A percentile compares a stretch with the other conserved stretches of the same genome.
phyloP scores from a whole-genome alignment of 2,329 filamentous ascomycete species.

The Aspergillus sojae region DNA sequence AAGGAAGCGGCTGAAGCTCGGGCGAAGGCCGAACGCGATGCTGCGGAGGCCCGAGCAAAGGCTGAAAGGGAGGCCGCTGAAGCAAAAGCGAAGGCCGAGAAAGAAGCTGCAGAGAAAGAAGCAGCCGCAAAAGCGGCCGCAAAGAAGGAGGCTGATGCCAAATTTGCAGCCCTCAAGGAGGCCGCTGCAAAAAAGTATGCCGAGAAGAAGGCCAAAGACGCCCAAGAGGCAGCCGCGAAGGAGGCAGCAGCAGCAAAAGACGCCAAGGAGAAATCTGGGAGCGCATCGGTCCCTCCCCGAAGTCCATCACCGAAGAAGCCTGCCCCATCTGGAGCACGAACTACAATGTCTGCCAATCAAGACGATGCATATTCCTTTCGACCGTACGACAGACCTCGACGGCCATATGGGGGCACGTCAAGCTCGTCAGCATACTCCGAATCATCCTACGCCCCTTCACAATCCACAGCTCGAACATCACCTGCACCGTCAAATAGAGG shows the following conservation, averaged over 20 bases:
- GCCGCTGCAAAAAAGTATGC: conserved; percentile 42
- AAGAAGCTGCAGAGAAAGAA: conserved; percentile 69
- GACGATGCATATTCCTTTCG: conserved; percentile 73
- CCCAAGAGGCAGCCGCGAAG: conserved; percentile 31
- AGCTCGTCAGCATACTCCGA: conserved; percentile 76
- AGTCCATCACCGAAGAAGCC: conserved; percentile 46
- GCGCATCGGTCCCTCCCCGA: conserved; percentile 31
- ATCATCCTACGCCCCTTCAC: conserved; percentile 81
- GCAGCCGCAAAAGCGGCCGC: conserved; percentile 40
- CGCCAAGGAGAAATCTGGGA: conserved; percentile 32
- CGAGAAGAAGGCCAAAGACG: conserved; percentile 40
- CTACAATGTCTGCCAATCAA: conserved; percentile 50
- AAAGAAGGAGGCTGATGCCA: conserved; percentile 42
- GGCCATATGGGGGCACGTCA: conserved; percentile 62
- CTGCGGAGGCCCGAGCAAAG: conserved; percentile 27
- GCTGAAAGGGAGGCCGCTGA: conserved; percentile 31
- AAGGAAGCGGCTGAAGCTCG: conserved; percentile 40
- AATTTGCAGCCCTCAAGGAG: conserved; percentile 42
- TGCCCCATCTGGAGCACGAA: conserved; percentile 25
- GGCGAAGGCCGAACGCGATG: conserved; percentile 35
- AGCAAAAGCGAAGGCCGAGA: conserved; percentile 38
- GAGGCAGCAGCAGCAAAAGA: conserved; percentile 28
- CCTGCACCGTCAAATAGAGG: conserved; percentile 77
- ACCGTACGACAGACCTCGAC: conserved; percentile 72
- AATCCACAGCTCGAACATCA: conserved; percentile 80